Conservation (phyloP, 1,284 basidiomycete species). For the Ustilago cynodontis region DNA sequence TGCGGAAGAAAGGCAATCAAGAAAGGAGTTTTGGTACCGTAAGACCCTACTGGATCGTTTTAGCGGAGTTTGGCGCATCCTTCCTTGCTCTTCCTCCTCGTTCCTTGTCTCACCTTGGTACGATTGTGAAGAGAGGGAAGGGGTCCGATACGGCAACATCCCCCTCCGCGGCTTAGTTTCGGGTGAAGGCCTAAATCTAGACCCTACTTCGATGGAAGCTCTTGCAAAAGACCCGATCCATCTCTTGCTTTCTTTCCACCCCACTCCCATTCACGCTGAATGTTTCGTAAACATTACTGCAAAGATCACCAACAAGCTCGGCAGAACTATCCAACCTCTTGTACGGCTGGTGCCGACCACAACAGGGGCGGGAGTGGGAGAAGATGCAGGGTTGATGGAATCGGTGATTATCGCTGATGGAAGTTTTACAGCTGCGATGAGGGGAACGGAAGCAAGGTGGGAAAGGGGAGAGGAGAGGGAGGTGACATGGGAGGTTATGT, state of each 20-base stretch:
- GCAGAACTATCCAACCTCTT: conserved; percentile 24
- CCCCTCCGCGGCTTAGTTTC: conserved; percentile 18
- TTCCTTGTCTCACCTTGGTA: not conserved
- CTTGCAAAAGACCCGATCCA: conserved; percentile 24
- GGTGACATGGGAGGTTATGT: conserved; percentile 26
- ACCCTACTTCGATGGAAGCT: conserved; percentile 1
- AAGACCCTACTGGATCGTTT: conserved; percentile 82
- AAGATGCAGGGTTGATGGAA: conserved; percentile 14
- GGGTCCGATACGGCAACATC: conserved; percentile 3
- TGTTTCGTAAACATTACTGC: conserved; percentile 12
- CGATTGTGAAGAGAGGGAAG: conserved; percentile 1
- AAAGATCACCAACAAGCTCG: conserved; percentile 22
- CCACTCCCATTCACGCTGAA: conserved; percentile 16
- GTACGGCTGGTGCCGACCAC: conserved; percentile 45
- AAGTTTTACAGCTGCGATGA: conserved; percentile 6
- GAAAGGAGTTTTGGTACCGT: conserved; percentile 92
- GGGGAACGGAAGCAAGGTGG: not conserved
- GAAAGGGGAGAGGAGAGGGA: conserved; percentile 1
- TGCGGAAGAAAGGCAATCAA: conserved; percentile 76
- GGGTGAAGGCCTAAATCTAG: conserved; percentile 18
- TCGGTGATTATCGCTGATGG: conserved; percentile 29
- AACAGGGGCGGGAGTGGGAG: too few relatives aligned
- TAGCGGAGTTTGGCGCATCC: conserved; percentile 79
- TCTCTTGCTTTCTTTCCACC: conserved; percentile 9
- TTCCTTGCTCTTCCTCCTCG: conserved; percentile 9